These are phyloP conservation scores for Neurospora crassa DNA, from an alignment of 2,329 filamentous ascomycete genomes.

Conservation along the genomic window DNA sequence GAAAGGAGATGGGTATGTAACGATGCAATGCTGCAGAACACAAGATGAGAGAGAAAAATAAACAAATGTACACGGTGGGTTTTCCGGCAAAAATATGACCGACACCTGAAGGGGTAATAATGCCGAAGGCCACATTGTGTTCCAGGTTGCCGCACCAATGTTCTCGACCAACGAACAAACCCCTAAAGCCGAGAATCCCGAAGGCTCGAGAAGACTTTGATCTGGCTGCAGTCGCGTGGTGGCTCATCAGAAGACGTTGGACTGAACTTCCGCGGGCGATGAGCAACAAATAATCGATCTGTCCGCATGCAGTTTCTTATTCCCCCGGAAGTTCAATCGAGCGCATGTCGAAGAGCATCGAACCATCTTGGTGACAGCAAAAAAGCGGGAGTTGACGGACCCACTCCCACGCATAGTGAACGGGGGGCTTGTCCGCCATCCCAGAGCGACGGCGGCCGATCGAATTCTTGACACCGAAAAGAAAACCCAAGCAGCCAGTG, in stretches of 20 bases:
- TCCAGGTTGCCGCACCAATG: not conserved
- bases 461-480: not conserved
- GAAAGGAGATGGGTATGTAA: slow-evolving; percentile 1
- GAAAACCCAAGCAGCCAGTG: not conserved
- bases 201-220: not conserved
- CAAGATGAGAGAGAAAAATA: not conserved
- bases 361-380: not conserved
- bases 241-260: not conserved
- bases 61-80: not conserved
- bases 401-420: not conserved
- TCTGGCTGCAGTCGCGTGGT: not conserved
- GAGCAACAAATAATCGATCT: not conserved
- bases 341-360: not conserved
- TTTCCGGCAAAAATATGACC: not conserved
- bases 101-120: not conserved
- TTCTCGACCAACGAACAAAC: not conserved
- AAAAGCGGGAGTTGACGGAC: not conserved
- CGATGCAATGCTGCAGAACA: slow-evolving; percentile 9
- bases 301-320: not conserved
- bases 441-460: not conserved
- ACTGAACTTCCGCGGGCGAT: not conserved
- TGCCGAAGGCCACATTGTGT: not conserved
- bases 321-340: not conserved
- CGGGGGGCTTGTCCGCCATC: not conserved
- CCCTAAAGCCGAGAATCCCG: not conserved